These are phyloP conservation scores for Fraxinus sp. DNA, from an alignment of 305 asterid genomes.

Conservation along the genomic window DNA sequence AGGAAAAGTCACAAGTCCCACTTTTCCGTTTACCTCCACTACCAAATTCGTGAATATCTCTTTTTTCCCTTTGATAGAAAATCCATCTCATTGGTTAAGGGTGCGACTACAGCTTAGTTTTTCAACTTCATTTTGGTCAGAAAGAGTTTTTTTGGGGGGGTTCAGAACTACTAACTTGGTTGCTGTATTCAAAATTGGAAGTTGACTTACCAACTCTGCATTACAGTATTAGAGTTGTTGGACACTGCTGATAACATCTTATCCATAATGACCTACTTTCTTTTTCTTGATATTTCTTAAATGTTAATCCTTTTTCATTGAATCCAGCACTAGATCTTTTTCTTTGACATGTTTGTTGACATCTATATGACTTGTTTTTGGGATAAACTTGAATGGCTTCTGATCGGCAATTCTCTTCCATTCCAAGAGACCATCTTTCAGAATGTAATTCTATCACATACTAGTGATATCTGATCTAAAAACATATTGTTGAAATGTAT, in stretches of 20 bases:
- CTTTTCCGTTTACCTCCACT: neutral
- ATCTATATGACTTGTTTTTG: neutral
- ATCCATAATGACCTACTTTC: slow-evolving; percentile 6
- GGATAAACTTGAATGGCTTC: slow-evolving; percentile 1
- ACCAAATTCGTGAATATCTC: neutral
- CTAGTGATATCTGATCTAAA: neutral
- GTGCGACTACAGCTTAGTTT: neutral
- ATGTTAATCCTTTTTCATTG: neutral
- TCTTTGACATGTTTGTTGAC: slow-evolving; percentile 24
- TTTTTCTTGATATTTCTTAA: slow-evolving; percentile 5
- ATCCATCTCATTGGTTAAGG: neutral
- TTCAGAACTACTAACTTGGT: neutral
- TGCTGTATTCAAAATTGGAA: slow-evolving; percentile 9
- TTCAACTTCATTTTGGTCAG: neutral
- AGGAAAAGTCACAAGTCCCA: neutral
- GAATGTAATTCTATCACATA: neutral
- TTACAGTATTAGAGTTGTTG: slow-evolving; percentile 32
- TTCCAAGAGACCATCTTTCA: neutral
- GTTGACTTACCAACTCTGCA: slow-evolving; percentile 35
- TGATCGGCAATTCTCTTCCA: neutral
- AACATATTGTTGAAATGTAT: neutral
- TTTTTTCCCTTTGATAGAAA: neutral
- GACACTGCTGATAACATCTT: slow-evolving; percentile 7
- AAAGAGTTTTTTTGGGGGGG: slow-evolving; percentile 23
- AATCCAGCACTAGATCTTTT: slow-evolving; percentile 5